These are phyloP conservation scores for Boletus subluridellus DNA, from an alignment of 1,284 basidiomycete genomes.

Conservation along the genomic window DNA sequence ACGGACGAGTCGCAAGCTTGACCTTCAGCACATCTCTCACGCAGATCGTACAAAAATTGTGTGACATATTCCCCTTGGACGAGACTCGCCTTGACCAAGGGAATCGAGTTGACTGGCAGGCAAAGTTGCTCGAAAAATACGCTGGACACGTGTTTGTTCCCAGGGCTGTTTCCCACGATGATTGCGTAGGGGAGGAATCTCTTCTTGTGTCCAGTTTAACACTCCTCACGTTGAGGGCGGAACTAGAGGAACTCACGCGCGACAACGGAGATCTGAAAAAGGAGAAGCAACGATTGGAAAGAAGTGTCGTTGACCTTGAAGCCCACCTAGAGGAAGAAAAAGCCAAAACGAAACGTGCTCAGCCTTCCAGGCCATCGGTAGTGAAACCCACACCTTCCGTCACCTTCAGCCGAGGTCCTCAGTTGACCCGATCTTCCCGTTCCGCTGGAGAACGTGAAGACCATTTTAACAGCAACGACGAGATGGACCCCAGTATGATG, in stretches of 20 bases:
- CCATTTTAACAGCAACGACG: not conserved
- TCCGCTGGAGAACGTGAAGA: not conserved
- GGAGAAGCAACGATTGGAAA: slow-evolving; percentile 34
- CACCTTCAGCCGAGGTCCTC: not conserved
- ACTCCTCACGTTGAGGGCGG: slow-evolving; percentile 42
- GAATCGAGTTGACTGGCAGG: slow-evolving; percentile 48
- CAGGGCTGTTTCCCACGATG: slow-evolving; percentile 3
- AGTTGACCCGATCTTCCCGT: not conserved
- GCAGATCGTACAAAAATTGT: slow-evolving; percentile 42
- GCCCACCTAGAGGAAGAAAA: slow-evolving; percentile 23
- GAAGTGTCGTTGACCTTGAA: slow-evolving; percentile 30
- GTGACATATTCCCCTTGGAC: slow-evolving; percentile 47
- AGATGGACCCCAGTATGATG: slow-evolving; percentile 17
- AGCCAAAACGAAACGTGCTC: not conserved
- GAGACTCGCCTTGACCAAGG: slow-evolving; percentile 33
- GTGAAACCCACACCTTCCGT: not conserved
- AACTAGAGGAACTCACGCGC: slow-evolving; percentile 38
- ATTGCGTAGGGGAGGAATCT: slow-evolving; percentile 22
- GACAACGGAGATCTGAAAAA: slow-evolving; percentile 31
- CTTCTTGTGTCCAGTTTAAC: slow-evolving; percentile 49
- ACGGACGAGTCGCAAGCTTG: slow-evolving; percentile 47
- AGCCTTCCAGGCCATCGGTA: slow-evolving; percentile 1
- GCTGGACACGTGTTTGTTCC: slow-evolving; percentile 51
- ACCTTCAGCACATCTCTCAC: slow-evolving; percentile 34
- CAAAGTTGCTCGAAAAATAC: slow-evolving; percentile 53